Evolutionary conservation across 495 filamentous ascomycete species (phyloP).

Genomic region (Arthonia radiata): DNA sequence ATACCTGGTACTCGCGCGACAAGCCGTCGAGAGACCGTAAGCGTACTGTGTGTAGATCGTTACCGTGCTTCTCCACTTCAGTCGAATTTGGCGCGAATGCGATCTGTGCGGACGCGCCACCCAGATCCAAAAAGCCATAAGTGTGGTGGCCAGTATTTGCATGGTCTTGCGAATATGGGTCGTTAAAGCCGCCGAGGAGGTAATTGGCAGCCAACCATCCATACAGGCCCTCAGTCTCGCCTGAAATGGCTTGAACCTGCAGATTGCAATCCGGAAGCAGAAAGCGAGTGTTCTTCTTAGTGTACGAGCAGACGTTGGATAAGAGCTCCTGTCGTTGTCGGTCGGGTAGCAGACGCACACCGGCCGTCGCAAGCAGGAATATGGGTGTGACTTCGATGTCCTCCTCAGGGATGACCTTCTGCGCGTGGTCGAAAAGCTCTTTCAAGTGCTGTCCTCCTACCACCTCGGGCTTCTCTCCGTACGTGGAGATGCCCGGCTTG

Average conservation of each 20-base stretch:
- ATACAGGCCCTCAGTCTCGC: conserved; percentile 92
- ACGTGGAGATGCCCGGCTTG: conserved; percentile 71
- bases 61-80: conserved; percentile 68
- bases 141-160: conserved; percentile 86
- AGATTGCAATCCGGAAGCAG: conserved; percentile 67
- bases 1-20: conserved; percentile 58
- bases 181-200: conserved; percentile 74
- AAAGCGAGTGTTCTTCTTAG: conserved; percentile 55
- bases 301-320: conserved; percentile 60
- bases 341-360: conserved; percentile 71
- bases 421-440: conserved; percentile 57
- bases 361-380: conserved; percentile 90
- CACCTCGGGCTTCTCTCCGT: conserved; percentile 45
- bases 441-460: conserved; percentile 67
- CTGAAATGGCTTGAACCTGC: conserved; percentile 86
- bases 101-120: conserved; percentile 88
- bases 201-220: conserved; percentile 99
- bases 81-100: conserved; percentile 90
- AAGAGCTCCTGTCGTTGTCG: conserved; percentile 44
- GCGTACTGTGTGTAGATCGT: conserved; percentile 69
- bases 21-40: conserved; percentile 59
- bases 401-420: conserved; percentile 51
- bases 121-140: conserved; percentile 97
- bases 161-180: conserved; percentile 43
- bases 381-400: conserved; percentile 68